These are phyloP conservation scores for Termitomyces titanicus DNA, from an alignment of 768 basidiomycete species.

Conservation along the genomic window DNA sequence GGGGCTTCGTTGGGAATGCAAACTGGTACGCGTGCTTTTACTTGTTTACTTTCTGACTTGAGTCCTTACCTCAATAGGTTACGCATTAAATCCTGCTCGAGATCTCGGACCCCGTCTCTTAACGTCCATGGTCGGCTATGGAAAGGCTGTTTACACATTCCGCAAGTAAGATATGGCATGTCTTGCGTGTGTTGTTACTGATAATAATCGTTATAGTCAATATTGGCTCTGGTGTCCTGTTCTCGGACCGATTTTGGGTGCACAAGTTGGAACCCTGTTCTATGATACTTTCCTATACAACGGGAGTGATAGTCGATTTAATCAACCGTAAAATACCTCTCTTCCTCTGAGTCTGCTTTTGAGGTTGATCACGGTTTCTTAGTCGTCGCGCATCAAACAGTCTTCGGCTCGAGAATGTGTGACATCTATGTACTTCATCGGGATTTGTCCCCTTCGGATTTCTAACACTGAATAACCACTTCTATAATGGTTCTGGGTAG, in stretches of 20 bases:
- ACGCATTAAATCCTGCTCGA: constrained; percentile 35
- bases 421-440: background rate
- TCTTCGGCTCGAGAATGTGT: background rate
- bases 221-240: constrained; percentile 76
- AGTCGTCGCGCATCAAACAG: background rate
- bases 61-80: constrained; percentile 18
- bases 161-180: constrained; percentile 36
- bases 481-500: no score
- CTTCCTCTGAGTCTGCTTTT: background rate
- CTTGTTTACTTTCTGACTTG: background rate
- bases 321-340: constrained; percentile 37
- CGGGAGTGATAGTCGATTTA: constrained; percentile 50
- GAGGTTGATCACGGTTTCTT: background rate
- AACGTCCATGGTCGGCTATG: constrained; percentile 72
- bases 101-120: constrained; percentile 61
- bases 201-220: constrained; percentile 35
- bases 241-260: constrained; percentile 58
- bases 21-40: constrained; percentile 33
- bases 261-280: constrained; percentile 47
- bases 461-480: no score
- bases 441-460: no score
- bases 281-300: constrained; percentile 64
- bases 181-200: background rate
- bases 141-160: constrained; percentile 39
- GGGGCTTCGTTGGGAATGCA: constrained; percentile 60